These are phyloP conservation scores for Sugiyamaella paludigena DNA, from an alignment of 1,139 yeast genomes.

Conservation along the genomic window DNA sequence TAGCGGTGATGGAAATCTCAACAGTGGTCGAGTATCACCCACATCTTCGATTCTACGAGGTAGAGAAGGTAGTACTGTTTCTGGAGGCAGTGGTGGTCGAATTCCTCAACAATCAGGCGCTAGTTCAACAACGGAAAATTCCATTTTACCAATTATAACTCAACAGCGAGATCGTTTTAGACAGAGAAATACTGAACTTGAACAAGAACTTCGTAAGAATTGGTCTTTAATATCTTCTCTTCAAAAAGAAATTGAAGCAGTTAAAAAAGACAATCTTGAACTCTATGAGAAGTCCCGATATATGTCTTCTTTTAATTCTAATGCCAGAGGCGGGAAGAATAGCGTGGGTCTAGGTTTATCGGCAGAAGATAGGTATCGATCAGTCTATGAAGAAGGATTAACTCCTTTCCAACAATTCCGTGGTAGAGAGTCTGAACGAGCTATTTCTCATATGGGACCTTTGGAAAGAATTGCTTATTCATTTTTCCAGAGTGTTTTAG, in stretches of 20 bases:
- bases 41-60: slow-evolving; percentile 26
- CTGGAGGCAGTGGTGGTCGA: slow-evolving; percentile 1
- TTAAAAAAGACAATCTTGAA: slow-evolving; percentile 73
- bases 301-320: slow-evolving; percentile 45
- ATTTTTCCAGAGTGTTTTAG: slow-evolving; percentile 68
- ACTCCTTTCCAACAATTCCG: slow-evolving; percentile 86
- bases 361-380: slow-evolving; percentile 60
- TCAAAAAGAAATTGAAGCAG: slow-evolving; percentile 58
- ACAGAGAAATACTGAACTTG: slow-evolving; percentile 74
- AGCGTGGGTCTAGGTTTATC: slow-evolving; percentile 14
- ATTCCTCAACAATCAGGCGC: slow-evolving; percentile 17
- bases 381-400: slow-evolving; percentile 69
- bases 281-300: slow-evolving; percentile 80
- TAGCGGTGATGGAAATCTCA: neutral
- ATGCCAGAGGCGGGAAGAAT: slow-evolving; percentile 6
- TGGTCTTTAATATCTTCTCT: slow-evolving; percentile 55
- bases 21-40: slow-evolving; percentile 18
- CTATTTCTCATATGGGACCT: slow-evolving; percentile 69
- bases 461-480: slow-evolving; percentile 75
- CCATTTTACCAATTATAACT: slow-evolving; percentile 82
- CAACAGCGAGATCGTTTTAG: slow-evolving; percentile 94
- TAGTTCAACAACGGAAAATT: slow-evolving; percentile 34
- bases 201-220: slow-evolving; percentile 70
- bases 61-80: slow-evolving; percentile 9
- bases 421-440: slow-evolving; percentile 72